These are phyloP conservation scores for Ilex paraguariensis DNA, from an alignment of 305 asterid species.

Conservation along the genomic window DNA sequence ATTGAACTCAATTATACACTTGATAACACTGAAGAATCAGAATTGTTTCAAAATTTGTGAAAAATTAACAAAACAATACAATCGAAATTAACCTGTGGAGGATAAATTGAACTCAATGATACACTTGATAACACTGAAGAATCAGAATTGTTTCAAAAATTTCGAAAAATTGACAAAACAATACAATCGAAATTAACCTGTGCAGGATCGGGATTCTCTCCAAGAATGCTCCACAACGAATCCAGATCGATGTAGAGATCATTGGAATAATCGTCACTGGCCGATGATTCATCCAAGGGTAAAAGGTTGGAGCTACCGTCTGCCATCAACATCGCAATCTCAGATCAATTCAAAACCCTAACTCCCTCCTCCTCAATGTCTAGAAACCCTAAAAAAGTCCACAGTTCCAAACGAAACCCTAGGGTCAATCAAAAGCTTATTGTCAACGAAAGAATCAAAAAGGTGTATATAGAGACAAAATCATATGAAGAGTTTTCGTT, in stretches of 20 bases:
- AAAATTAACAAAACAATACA: not conserved
- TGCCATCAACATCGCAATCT: slow-evolving; percentile 27
- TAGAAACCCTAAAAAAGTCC: too few relatives aligned
- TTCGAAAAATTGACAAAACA: slow-evolving; percentile 1
- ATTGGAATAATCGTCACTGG: not conserved
- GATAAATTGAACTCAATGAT: too few relatives aligned
- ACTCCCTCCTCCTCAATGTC: too few relatives aligned
- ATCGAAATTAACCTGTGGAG: not conserved
- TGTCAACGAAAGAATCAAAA: too few relatives aligned
- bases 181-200: not conserved
- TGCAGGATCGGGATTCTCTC: slow-evolving; percentile 7
- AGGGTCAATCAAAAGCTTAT: too few relatives aligned
- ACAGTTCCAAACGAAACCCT: too few relatives aligned
- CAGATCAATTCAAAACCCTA: not conserved
- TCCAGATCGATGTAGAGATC: slow-evolving; percentile 17
- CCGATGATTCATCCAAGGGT: not conserved
- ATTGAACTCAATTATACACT: too few relatives aligned
- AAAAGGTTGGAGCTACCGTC: slow-evolving; percentile 14
- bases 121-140: not conserved
- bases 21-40: not conserved
- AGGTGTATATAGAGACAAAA: too few relatives aligned
- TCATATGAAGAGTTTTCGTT: too few relatives aligned
- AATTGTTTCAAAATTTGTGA: not conserved
- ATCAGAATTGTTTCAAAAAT: not conserved
- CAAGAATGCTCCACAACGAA: slow-evolving; percentile 5